A percentile compares a stretch with the other conserved stretches of the same genome.
These are phyloP conservation scores for Euphorbia corollata DNA, from an alignment of 441 rosid genomes.

Conservation along the genomic window DNA sequence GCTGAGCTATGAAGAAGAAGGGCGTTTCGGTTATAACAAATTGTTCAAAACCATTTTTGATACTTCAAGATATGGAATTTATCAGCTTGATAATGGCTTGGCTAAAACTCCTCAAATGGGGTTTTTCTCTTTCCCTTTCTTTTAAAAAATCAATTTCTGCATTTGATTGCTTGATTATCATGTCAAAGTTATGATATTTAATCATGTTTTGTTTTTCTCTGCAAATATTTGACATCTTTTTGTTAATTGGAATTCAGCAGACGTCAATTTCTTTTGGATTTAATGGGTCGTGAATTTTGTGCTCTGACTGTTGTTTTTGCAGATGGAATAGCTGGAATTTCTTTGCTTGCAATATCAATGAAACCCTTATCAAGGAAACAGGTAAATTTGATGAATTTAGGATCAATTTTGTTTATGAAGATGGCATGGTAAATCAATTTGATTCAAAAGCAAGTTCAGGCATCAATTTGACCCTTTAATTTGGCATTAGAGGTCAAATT, in stretches of 20 bases:
- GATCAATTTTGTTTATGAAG: too few species aligned
- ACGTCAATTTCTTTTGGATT: too few species aligned
- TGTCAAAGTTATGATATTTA: too few species aligned
- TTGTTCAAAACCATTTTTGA: constrained; percentile 49
- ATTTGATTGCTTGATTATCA: too few species aligned
- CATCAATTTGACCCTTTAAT: too few species aligned
- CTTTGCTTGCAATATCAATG: constrained; percentile 82
- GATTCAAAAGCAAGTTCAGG: too few species aligned
- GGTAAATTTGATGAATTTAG: constrained; percentile 28
- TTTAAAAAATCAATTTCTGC: too few species aligned
- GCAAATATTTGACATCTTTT: neutral
- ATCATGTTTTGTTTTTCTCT: neutral
- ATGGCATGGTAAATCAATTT: too few species aligned
- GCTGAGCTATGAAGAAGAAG: constrained; percentile 26
- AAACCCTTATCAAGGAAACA: constrained; percentile 73
- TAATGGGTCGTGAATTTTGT: neutral
- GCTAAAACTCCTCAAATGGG: constrained; percentile 98
- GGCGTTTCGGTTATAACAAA: constrained; percentile 33
- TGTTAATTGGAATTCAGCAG: neutral
- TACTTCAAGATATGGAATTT: constrained; percentile 64
- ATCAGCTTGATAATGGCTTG: constrained; percentile 81
- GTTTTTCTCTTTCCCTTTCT: constrained; percentile 29
- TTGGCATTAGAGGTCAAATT: too few species aligned
- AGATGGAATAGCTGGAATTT: constrained; percentile 99
- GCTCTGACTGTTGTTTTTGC: constrained; percentile 26